Base-by-base conservation (phyloP, 352 stramenopile species). In the Phytophthora brassicae region DNA sequence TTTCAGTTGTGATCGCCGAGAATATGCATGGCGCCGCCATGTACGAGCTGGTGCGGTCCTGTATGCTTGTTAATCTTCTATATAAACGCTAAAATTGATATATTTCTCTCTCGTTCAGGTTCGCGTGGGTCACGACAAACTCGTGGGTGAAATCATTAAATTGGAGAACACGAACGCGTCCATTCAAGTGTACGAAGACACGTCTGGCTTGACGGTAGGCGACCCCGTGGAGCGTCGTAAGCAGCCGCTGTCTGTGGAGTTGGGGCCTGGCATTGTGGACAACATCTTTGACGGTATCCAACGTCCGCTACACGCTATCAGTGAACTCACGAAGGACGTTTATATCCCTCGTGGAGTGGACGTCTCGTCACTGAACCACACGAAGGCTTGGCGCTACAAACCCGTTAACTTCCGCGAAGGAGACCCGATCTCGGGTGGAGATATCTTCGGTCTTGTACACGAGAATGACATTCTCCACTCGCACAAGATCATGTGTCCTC, bases 251-350 rank as follows among this genome's bases (percentile, higher is more conserved):
- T 99, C 94, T 3, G 97, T 99, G 24, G 97, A 99, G 66, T 87
- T 99, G 7, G 98, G 98, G 23, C 98, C 98, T n/a, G 98, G 98
- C 62, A 99, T 99, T 68, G 99, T 99, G 81, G 97, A 97, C 67
- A 99, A 98, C 54, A 99, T 99, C 83, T 99, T 99, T 63, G 98
- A 99, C 83, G 98, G 98, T 65, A 99, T 99, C 77, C 98, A 99
- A 77, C 94, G 98, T 66, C 98, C 98, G 28, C 77, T 99, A 49
- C 95, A 99, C 75, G 88, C 89, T 49, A 99, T 99, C 78, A 94
- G 92, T 56, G 79, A 93, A 44, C 68, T 95, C 48, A 88, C 77
- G 29, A 94, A 97, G 62, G 92, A 99, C 81, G 96, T 99, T 41
- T 99, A 99, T 81, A 97, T 99, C 20, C 96, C 96, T 31, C 87